Conservation (phyloP, 208 protist genomes). For the Leishmania arabica region DNA sequence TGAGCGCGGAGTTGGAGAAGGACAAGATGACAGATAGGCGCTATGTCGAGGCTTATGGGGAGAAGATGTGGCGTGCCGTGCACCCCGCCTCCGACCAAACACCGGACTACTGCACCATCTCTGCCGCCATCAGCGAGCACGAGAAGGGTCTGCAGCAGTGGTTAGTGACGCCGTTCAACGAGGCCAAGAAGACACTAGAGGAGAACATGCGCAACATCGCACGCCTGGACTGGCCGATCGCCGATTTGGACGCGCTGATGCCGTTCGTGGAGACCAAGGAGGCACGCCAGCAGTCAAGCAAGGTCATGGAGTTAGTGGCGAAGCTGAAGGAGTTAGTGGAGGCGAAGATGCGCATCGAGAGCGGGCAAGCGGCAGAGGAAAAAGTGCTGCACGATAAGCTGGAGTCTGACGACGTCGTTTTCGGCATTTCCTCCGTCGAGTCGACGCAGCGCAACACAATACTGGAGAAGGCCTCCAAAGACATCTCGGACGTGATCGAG, state of each 20-base stretch:
- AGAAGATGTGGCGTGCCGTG: slow-evolving; percentile 75
- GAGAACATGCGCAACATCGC: slow-evolving; percentile 59
- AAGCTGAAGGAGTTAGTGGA: slow-evolving; percentile 60
- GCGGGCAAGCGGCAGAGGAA: slow-evolving; percentile 40
- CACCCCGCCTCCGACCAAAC: slow-evolving; percentile 46
- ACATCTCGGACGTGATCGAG: slow-evolving; percentile 67
- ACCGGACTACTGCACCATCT: slow-evolving; percentile 58
- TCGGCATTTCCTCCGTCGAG: slow-evolving; percentile 69
- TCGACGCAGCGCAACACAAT: slow-evolving; percentile 52
- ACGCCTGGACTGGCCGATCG: slow-evolving; percentile 71
- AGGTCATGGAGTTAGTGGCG: slow-evolving; percentile 53
- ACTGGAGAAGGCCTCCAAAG: slow-evolving; percentile 44
- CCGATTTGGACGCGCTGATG: slow-evolving; percentile 83
- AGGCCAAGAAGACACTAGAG: slow-evolving; percentile 50
- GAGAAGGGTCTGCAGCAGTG: slow-evolving; percentile 52
- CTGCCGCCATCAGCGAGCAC: slow-evolving; percentile 53
- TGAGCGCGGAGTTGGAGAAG: slow-evolving; percentile 54
- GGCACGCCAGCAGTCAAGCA: slow-evolving; percentile 53
- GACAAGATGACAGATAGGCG: slow-evolving; percentile 52
- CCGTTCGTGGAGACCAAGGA: slow-evolving; percentile 77
- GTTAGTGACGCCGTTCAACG: slow-evolving; percentile 46
- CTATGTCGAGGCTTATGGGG: slow-evolving; percentile 68
- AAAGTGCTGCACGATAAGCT: slow-evolving; percentile 58
- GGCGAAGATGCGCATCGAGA: slow-evolving; percentile 37
- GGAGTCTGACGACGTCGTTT: slow-evolving; percentile 73